Conservation (phyloP, 2,329 filamentous ascomycete genomes). For the Penicillium sp. region DNA sequence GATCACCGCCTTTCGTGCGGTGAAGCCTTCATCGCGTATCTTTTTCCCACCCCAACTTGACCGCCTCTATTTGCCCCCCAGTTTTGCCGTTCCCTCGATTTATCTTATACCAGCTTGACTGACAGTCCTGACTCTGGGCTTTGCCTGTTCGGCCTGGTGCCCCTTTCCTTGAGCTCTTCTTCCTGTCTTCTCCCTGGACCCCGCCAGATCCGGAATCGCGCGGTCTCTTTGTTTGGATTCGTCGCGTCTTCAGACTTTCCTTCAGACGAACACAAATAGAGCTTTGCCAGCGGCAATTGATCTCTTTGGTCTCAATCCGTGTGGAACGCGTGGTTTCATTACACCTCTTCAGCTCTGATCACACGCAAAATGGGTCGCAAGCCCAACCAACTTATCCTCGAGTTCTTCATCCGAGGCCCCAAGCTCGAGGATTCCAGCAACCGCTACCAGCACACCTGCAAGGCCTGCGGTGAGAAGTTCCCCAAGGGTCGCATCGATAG, state of each 20-base stretch:
- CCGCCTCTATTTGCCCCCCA: conserved; percentile 31
- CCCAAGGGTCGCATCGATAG: conserved; percentile 86
- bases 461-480: conserved; percentile 81
- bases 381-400: conserved; percentile 78
- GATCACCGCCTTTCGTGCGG: conserved; percentile 42
- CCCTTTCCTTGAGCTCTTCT: neutral
- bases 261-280: neutral
- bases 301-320: neutral
- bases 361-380: conserved; percentile 68
- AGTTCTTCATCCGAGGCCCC: conserved; percentile 82
- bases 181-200: neutral
- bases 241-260: neutral
- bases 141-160: conserved; percentile 1
- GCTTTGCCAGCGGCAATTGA: neutral
- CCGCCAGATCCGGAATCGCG: neutral
- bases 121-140: conserved; percentile 6
- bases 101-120: conserved; percentile 2
- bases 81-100: conserved; percentile 35
- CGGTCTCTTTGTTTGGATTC: neutral
- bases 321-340: conserved; percentile 5
- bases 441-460: conserved; percentile 88
- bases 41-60: conserved; percentile 24
- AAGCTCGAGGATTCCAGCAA: conserved; percentile 90
- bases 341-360: neutral
- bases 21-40: conserved; percentile 31